Evolutionary conservation across 1,139 yeast species (phyloP), one percentile per base, ranked within the genome.

Genomic region (Schwanniomyces etchellsii): DNA sequence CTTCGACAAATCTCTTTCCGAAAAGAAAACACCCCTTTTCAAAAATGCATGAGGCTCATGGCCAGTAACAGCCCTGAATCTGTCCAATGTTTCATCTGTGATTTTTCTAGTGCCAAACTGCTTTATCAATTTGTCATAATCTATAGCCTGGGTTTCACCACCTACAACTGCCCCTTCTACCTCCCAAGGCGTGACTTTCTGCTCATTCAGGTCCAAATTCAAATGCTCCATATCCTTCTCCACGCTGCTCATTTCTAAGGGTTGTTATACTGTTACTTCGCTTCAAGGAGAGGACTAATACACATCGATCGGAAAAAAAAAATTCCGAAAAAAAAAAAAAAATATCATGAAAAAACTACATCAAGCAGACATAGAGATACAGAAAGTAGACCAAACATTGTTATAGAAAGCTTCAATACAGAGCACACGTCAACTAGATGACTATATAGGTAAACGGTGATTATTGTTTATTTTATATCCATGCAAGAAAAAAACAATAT

Each of bases 81-180:
- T 69, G 9, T 60, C 70, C 44, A 91, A 65, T 3, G 89, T 77
- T 40, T 83, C 96, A 24, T 68, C 60, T 11, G 77, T 69, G 46
- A 91, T 79, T 31, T 70, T 67, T 40, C 67, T 77, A 29, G 98
- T 89, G 42, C 99, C 99, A 50, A 91, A 91, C 54, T 84, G 86
- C 41, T 69, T 65, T 45, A 86, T 82, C 45, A 91, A 70, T 59
- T 85, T 85, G 39, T 83, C 91, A 57, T 91, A 91, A 60, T 91
- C 96, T 43, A 91, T 89, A 20, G 79, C 89, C 53, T 82, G 88
- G 14, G 83, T 75, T 49, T 81, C 68, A 29, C 99, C 99, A 48
- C 88, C 95, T 31, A 85, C 95, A 28, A 89, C 94, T 3, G 97
- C 98, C 37, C 98, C 99, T 59, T 85, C 96, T 16, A 93, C 99